These are phyloP conservation scores for Gracilaria gracilis DNA, from an alignment of 23 red algal species.

Conservation along the genomic window DNA sequence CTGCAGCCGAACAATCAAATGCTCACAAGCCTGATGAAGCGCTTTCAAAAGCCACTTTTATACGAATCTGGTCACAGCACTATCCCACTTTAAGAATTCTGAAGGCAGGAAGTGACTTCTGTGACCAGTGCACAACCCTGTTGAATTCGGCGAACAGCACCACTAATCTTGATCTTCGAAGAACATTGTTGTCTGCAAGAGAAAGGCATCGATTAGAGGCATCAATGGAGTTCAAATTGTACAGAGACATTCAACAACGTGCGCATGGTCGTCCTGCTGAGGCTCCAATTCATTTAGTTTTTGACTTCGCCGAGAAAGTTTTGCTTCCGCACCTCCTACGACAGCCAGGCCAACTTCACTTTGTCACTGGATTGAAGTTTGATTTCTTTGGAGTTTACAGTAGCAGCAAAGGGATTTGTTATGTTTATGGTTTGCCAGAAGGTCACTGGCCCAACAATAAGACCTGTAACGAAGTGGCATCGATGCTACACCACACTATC, in stretches of 20 bases:
- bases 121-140: constrained; percentile 26
- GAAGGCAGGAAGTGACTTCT: constrained; percentile 44
- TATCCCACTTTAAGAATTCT: constrained; percentile 29
- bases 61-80: not conserved
- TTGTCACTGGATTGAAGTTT: constrained; percentile 25
- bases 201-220: not conserved
- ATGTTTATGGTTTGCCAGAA: constrained; percentile 25
- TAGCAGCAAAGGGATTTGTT: not conserved
- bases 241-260: not conserved
- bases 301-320: constrained; percentile 24
- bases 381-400: constrained; percentile 7
- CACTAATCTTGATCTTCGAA: not conserved
- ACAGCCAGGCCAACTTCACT: constrained; percentile 12
- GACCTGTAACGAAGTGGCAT: constrained; percentile 5
- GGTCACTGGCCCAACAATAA: constrained; percentile 26
- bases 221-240: constrained; percentile 10
- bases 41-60: constrained; percentile 7
- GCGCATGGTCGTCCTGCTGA: not conserved
- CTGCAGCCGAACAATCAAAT: too few species aligned
- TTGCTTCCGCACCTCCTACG: not conserved
- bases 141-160: not conserved
- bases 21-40: not conserved
- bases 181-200: not conserved
- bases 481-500: not conserved
- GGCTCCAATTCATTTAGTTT: not conserved